Evolutionary conservation across 1,139 yeast species (phyloP).

Genomic region (Nakaseomyces glabratus): DNA sequence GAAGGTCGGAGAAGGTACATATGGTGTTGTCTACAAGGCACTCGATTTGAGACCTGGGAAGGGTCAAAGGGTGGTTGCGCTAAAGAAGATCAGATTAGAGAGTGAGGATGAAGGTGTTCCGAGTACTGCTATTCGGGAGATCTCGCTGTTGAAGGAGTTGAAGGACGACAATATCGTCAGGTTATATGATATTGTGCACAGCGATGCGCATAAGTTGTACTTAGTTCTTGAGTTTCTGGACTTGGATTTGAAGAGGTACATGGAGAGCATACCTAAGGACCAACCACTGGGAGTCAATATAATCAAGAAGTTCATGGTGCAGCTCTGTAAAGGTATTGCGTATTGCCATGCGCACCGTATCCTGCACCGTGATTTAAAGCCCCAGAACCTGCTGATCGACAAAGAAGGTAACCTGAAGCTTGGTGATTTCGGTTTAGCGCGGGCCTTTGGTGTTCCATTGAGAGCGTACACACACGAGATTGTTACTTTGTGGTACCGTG

Average conservation of each 20-base stretch:
- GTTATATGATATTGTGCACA: constrained; percentile 87
- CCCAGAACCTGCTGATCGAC: constrained; percentile 88
- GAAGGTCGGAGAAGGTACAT: constrained; percentile 96
- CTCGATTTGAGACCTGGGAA: constrained; percentile 60
- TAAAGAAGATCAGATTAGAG: constrained; percentile 89
- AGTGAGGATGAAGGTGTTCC: constrained; percentile 99
- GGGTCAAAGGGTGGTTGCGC: constrained; percentile 85
- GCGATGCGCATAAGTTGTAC: constrained; percentile 91
- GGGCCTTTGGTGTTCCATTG: constrained; percentile 95
- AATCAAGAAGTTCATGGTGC: constrained; percentile 90
- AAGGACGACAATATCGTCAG: constrained; percentile 88
- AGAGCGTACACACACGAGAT: constrained; percentile 97
- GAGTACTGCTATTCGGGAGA: constrained; percentile 94
- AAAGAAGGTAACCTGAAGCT: constrained; percentile 91
- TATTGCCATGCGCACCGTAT: constrained; percentile 95
- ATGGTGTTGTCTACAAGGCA: constrained; percentile 97
- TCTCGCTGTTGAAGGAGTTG: constrained; percentile 85
- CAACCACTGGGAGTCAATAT: constrained; percentile 83
- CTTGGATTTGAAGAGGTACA: constrained; percentile 87
- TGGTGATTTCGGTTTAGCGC: constrained; percentile 95
- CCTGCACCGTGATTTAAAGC: constrained; percentile 91
- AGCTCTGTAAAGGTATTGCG: constrained; percentile 82
- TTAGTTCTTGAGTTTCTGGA: constrained; percentile 91
- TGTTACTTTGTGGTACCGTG: constrained; percentile 95
- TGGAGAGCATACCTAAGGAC: constrained; percentile 92